A percentile compares a stretch with the other conserved stretches of the same genome.
These are phyloP conservation scores for Onygena corvina DNA, from an alignment of 2,329 filamentous ascomycete species.

Conservation along the genomic window DNA sequence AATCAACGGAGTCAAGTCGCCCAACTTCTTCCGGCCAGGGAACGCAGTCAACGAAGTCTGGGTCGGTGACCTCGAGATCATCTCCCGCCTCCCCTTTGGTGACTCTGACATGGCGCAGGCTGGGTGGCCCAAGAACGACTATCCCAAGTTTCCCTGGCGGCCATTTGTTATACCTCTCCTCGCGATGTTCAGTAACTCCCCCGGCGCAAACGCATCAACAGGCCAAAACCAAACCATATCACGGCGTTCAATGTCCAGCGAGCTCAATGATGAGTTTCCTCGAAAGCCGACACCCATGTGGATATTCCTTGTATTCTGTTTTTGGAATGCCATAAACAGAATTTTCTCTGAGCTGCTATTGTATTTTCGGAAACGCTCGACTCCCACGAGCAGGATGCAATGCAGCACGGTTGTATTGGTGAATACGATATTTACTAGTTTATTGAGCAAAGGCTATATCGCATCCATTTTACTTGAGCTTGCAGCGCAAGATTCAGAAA, in stretches of 20 bases:
- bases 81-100: slow-evolving; percentile 30
- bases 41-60: slow-evolving; percentile 32
- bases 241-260: background rate
- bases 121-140: slow-evolving; percentile 23
- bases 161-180: slow-evolving; percentile 30
- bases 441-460: too few species aligned
- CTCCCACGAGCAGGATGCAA: too few species aligned
- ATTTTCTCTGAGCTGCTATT: too few species aligned
- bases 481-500: too few species aligned
- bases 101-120: slow-evolving; percentile 30
- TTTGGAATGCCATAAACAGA: too few species aligned
- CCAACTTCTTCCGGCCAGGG: slow-evolving; percentile 26
- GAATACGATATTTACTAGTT: too few species aligned
- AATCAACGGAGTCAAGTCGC: slow-evolving; percentile 25
- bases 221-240: background rate
- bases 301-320: too few species aligned
- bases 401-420: too few species aligned
- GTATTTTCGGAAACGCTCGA: too few species aligned
- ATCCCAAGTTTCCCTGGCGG: slow-evolving; percentile 31
- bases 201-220: background rate
- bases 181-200: slow-evolving; percentile 3
- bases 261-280: background rate
- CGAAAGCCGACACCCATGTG: too few species aligned
- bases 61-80: slow-evolving; percentile 27
- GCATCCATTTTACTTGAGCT: too few species aligned